A percentile compares a stretch with the other conserved stretches of the same genome.
Evolutionary conservation across 148 eudicot species (phyloP).

Genomic region (Rhododendron ferrugineum): DNA sequence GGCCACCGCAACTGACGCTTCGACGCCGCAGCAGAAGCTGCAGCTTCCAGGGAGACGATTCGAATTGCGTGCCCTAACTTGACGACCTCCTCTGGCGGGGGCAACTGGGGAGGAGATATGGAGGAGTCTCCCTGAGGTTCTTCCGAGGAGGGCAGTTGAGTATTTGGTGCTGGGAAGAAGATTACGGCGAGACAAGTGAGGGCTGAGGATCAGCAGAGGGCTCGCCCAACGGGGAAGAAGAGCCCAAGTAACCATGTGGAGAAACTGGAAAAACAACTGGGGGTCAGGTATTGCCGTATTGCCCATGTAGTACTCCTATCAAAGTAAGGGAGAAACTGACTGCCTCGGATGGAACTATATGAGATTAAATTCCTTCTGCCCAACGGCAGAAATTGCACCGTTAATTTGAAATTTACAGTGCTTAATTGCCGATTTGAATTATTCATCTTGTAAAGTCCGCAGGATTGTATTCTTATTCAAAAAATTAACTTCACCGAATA

Average conservation of each 20-base stretch:
- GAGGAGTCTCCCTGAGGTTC: background rate
- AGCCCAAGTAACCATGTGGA: constrained; percentile 8
- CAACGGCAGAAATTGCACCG: too few relatives aligned
- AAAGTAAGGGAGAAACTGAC: background rate
- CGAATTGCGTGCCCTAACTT: constrained; percentile 7
- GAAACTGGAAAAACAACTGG: background rate
- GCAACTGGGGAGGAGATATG: constrained; percentile 3
- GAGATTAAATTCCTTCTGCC: too few relatives aligned
- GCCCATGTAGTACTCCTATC: background rate
- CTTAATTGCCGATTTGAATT: too few relatives aligned
- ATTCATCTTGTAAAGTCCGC: rapidly evolving
- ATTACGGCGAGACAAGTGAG: constrained; percentile 1
- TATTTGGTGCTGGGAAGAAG: background rate
- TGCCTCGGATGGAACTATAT: too few relatives aligned
- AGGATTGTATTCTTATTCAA: rapidly evolving
- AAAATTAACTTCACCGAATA: too few relatives aligned
- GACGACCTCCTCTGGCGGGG: background rate
- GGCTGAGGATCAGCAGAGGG: constrained; percentile 2
- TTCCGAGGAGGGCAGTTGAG: background rate
- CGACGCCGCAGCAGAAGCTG: constrained; percentile 22
- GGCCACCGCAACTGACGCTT: constrained; percentile 34
- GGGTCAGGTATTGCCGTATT: background rate
- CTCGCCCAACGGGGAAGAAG: constrained; percentile 7
- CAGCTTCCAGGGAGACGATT: background rate
- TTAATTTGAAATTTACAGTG: too few relatives aligned